Percentiles rank a stretch among this genome's conserved stretches.
phyloP scores from a whole-genome alignment of 805 yeast species.

The Suhomyces sp. region DNA sequence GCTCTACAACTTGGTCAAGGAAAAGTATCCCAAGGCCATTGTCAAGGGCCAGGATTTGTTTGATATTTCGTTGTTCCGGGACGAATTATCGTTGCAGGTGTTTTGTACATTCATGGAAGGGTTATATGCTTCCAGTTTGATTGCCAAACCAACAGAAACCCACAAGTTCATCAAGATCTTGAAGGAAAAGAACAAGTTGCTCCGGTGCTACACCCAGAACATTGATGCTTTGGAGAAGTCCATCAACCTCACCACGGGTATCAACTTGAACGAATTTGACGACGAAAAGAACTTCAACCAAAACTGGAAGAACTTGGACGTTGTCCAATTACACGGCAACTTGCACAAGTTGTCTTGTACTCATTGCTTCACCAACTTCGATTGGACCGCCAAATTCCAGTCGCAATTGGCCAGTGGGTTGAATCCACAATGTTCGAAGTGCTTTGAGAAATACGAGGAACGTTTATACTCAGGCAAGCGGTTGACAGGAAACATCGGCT shows the following conservation, averaged over 20 bases:
- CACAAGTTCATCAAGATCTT: slow-evolving; percentile 69
- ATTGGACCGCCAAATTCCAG: slow-evolving; percentile 60
- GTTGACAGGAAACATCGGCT: slow-evolving; percentile 66
- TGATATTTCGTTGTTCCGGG: slow-evolving; percentile 79
- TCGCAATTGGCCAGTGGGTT: slow-evolving; percentile 55
- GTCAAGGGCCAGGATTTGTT: slow-evolving; percentile 88
- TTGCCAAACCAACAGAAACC: slow-evolving; percentile 80
- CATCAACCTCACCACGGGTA: slow-evolving; percentile 62
- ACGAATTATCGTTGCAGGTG: slow-evolving; percentile 60
- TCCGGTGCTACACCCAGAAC: slow-evolving; percentile 92
- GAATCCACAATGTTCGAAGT: slow-evolving; percentile 74
- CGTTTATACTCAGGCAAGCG: slow-evolving; percentile 73
- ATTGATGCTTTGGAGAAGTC: slow-evolving; percentile 83
- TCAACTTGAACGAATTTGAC: slow-evolving; percentile 32
- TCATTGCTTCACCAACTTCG: slow-evolving; percentile 54
- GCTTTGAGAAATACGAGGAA: slow-evolving; percentile 55
- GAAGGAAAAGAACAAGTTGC: slow-evolving; percentile 61
- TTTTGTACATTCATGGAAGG: slow-evolving; percentile 90
- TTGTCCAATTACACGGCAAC: slow-evolving; percentile 90
- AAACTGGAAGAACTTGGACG: slow-evolving; percentile 66
- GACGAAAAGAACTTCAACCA: slow-evolving; percentile 28
- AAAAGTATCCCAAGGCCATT: slow-evolving; percentile 56
- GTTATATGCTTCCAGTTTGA: slow-evolving; percentile 59
- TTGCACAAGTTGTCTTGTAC: slow-evolving; percentile 76
- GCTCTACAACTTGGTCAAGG: slow-evolving; percentile 70